phyloP scores from a whole-genome alignment of 345 rosid genomes.

The Noccaea bulbosa region DNA sequence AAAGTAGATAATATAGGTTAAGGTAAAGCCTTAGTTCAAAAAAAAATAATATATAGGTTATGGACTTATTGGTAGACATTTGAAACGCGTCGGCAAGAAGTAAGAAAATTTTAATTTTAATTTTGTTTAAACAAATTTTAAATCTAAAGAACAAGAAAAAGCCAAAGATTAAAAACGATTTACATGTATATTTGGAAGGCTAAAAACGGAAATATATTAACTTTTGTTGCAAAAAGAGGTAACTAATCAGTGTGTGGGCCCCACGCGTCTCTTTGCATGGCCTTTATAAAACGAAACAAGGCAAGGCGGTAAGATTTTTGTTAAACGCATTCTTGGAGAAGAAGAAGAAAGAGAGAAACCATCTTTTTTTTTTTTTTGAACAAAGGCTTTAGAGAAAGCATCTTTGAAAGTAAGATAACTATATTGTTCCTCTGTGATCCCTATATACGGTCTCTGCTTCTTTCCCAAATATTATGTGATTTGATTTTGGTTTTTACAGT shows the following conservation, averaged over 20 bases:
- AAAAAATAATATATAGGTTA: no score
- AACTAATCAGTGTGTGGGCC: no score
- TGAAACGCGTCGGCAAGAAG: no score
- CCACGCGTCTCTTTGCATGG: neutral
- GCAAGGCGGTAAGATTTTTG: neutral
- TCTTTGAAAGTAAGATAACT: slow-evolving; percentile 2
- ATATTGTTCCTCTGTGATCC: slow-evolving; percentile 1
- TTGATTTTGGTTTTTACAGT: neutral
- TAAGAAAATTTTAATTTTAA: no score
- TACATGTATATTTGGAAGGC: neutral
- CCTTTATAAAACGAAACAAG: neutral
- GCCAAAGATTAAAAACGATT: no score
- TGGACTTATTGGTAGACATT: no score
- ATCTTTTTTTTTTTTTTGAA: no score
- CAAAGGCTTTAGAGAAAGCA: neutral
- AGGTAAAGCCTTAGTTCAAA: no score
- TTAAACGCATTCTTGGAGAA: neutral
- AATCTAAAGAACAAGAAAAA: no score
- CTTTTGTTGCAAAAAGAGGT: neutral
- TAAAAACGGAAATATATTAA: neutral
- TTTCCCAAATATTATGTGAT: slow-evolving; percentile 6
- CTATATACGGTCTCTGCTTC: neutral
- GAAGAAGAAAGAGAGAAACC: neutral
- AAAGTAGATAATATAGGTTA: neutral
- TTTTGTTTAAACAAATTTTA: no score